Evolutionary conservation across 768 basidiomycete species (phyloP).

Genomic region (Pisolithus albus): DNA sequence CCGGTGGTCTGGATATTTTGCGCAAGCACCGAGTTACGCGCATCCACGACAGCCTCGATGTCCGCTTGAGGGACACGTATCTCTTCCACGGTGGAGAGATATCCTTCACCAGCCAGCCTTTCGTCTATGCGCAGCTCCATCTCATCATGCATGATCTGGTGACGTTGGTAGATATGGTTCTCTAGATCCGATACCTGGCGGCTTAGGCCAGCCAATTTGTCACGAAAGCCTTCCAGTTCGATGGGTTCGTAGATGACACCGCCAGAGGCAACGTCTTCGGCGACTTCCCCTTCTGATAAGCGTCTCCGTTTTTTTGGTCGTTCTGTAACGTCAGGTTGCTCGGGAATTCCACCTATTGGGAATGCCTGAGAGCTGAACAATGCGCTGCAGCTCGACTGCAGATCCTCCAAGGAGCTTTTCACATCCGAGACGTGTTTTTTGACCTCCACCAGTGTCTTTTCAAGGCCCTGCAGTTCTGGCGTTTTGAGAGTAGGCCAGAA

Average conservation of each 20-base stretch:
- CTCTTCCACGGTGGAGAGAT: constrained; percentile 17
- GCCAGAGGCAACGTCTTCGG: neutral
- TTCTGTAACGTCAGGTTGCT: constrained; percentile 11
- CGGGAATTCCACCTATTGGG: constrained; percentile 1
- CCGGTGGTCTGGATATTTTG: constrained; percentile 12
- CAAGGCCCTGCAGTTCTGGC: constrained; percentile 16
- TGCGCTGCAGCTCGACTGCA: constrained; percentile 16
- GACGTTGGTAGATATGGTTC: constrained; percentile 32
- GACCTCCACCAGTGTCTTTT: constrained; percentile 15
- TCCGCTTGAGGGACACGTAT: constrained; percentile 12
- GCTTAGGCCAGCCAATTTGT: constrained; percentile 24
- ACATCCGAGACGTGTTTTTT: constrained; percentile 29
- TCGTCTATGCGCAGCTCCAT: constrained; percentile 26
- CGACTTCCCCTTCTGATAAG: constrained; percentile 8
- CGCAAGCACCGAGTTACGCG: constrained; percentile 15
- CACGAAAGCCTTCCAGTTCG: constrained; percentile 23
- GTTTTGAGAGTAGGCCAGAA: constrained; percentile 36
- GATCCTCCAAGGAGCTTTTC: constrained; percentile 16
- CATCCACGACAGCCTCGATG: constrained; percentile 22
- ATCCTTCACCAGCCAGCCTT: constrained; percentile 20
- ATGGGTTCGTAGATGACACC: neutral
- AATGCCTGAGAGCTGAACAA: constrained; percentile 15
- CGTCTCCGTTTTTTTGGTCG: constrained; percentile 24
- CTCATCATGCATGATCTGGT: constrained; percentile 22
- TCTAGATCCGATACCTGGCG: constrained; percentile 27